phyloP scores from a whole-genome alignment of 179 eudicot genomes.

The Beta corolliflora region DNA sequence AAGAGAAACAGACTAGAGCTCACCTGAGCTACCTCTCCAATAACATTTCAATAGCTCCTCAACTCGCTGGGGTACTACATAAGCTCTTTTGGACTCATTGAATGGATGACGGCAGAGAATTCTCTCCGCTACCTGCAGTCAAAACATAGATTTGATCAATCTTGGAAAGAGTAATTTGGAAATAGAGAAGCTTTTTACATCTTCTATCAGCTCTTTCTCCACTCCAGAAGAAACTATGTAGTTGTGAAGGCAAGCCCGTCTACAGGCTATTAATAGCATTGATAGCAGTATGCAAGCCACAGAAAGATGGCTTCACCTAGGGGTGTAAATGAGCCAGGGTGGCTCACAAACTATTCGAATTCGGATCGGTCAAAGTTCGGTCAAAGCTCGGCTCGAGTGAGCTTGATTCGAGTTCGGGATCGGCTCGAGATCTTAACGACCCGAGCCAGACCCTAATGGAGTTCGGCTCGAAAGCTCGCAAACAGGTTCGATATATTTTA shows the following conservation, averaged over 20 bases:
- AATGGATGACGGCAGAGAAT: conserved; percentile 96
- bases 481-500: too few species aligned
- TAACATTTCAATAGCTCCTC: conserved; percentile 93
- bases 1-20: conserved; percentile 14
- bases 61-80: conserved; percentile 89
- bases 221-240: neutral
- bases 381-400: too few species aligned
- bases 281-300: neutral
- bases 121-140: conserved; percentile 61
- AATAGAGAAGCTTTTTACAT: neutral
- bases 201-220: neutral
- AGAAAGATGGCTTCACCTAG: neutral
- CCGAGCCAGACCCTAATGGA: too few species aligned
- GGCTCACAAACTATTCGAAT: too few species aligned
- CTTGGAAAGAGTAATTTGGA: neutral
- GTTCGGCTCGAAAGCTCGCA: too few species aligned
- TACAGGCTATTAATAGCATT: neutral
- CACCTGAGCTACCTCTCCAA: conserved; percentile 90
- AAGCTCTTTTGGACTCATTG: conserved; percentile 94
- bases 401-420: too few species aligned
- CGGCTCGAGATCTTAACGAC: too few species aligned
- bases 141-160: neutral
- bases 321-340: too few species aligned
- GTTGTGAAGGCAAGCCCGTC: neutral
- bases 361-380: too few species aligned